Percentiles rank a stretch among this genome's conserved stretches.
These are phyloP conservation scores for Colletotrichum sp. DNA, from an alignment of 2,329 filamentous ascomycete species.

Conservation along the genomic window DNA sequence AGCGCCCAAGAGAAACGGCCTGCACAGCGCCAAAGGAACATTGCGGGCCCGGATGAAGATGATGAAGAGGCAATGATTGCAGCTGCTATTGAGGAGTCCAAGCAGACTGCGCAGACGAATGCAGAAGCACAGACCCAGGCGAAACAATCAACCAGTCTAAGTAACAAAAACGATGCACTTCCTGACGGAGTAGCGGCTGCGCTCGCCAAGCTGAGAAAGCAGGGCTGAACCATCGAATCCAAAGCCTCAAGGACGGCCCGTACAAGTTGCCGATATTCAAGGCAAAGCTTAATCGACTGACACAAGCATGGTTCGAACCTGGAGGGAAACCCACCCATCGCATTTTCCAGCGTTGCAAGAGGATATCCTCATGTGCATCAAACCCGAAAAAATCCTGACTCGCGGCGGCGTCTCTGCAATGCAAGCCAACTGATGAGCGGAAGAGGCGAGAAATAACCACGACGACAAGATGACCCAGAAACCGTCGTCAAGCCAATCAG, in stretches of 20 bases:
- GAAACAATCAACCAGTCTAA: slow-evolving; percentile 18
- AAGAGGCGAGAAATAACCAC: neutral
- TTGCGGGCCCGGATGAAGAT: slow-evolving; percentile 46
- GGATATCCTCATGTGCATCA: neutral
- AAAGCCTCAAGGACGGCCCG: neutral
- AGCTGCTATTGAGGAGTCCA: slow-evolving; percentile 52
- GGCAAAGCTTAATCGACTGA: neutral
- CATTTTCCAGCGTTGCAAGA: neutral
- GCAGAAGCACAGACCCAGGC: slow-evolving; percentile 23
- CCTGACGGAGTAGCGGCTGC: slow-evolving; percentile 66
- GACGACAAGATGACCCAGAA: neutral
- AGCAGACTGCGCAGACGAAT: slow-evolving; percentile 36
- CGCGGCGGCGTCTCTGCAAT: neutral
- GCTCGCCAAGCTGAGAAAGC: slow-evolving; percentile 61
- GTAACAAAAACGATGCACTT: slow-evolving; percentile 46
- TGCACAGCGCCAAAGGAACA: slow-evolving; percentile 41
- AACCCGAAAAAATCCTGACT: neutral
- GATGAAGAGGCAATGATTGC: slow-evolving; percentile 56
- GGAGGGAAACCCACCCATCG: neutral
- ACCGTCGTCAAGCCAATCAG: neutral
- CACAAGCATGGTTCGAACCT: neutral
- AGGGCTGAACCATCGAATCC: slow-evolving; percentile 29
- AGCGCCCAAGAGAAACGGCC: slow-evolving; percentile 14
- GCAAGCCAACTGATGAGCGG: neutral
- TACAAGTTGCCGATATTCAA: neutral